Evolutionary conservation across 768 basidiomycete genomes (phyloP), one percentile per base, ranked within the genome.

Genomic region (Lactifluus piperatus): DNA sequence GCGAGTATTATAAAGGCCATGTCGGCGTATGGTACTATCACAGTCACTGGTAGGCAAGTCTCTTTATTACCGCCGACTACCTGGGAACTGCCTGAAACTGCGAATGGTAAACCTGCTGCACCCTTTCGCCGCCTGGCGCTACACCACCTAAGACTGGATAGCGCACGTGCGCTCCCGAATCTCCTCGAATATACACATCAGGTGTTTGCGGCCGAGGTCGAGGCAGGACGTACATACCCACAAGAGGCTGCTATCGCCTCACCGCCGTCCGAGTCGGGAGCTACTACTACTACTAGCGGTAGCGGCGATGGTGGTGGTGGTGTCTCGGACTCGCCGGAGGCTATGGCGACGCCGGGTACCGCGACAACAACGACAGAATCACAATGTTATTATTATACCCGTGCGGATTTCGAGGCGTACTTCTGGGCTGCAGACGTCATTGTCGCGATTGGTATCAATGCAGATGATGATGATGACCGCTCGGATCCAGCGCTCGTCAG

Each of bases 401-500:
- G 76, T 24, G 71, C 79, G 32, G 72, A 76, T 3, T 97, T 93
- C 71, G 79, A 78, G 58, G 74, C 76, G 11, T 92, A 91, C 70
- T 94, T 87, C 71, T 89, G 90, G 65, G 79, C 82, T 0, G 85
- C 79, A 22, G 88, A 89, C 64, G 84, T 88, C 2, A 78, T 94
- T 65, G 69, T 94, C 54, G 91, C 82, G 0, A 75, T 94, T 66
- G 68, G 55, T 49, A 60, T 47, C 71, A 39, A 4, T 51, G 18
- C 51, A 10, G 56, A 54, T 14, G 13, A 8, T 3, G 57, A 6
- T n/a, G 60, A 51, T 10, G 39, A 39, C 4, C 9, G 11, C 7
- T 34, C 22, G 22, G 43, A 44, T 44, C 22, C 22, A 1, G 22
- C 11, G 43, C 22, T 44, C 6, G 43, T 44, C 24, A 68, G 64